Conservation (phyloP, 441 rosid species). For the Aquilaria agallochum region DNA sequence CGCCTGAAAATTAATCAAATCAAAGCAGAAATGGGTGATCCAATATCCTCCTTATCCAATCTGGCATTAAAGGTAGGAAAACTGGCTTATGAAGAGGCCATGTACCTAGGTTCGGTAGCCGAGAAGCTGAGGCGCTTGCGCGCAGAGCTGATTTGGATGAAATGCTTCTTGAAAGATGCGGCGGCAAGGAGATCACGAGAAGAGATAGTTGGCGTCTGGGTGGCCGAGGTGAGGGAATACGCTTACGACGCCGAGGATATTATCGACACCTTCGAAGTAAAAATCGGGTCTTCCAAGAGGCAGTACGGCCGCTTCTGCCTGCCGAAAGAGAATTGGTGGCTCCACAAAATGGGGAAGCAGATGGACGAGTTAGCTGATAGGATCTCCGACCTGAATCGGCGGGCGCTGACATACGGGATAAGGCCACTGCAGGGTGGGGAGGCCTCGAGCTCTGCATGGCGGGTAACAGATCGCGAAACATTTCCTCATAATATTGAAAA, state of each 20-base stretch:
- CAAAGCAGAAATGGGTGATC: too few relatives aligned
- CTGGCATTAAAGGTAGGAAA: too few relatives aligned
- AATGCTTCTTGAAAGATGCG: neutral
- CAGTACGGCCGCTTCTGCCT: neutral
- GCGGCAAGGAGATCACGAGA: slow-evolving; percentile 6
- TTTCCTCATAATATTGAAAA: slow-evolving; percentile 10
- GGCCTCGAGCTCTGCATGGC: neutral
- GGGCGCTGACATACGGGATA: slow-evolving; percentile 10
- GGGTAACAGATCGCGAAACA: neutral
- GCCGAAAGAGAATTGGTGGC: neutral
- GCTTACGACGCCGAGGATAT: slow-evolving; percentile 13
- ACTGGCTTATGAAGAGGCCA: too few relatives aligned
- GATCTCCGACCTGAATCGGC: slow-evolving; percentile 4
- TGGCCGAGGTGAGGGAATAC: slow-evolving; percentile 3
- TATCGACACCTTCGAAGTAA: neutral
- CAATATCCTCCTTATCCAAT: too few relatives aligned
- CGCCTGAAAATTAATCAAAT: too few relatives aligned
- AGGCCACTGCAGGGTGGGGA: slow-evolving; percentile 7
- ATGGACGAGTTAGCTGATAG: slow-evolving; percentile 10
- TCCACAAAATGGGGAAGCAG: slow-evolving; percentile 4
- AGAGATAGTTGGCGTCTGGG: slow-evolving; percentile 8
- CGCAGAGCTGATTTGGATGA: neutral
- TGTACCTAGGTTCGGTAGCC: too few relatives aligned
- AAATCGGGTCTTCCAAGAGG: slow-evolving; percentile 1
- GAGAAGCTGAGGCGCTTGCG: too few relatives aligned